Conservation (phyloP, 495 filamentous ascomycete genomes). For the Annulohypoxylon maeteangense region DNA sequence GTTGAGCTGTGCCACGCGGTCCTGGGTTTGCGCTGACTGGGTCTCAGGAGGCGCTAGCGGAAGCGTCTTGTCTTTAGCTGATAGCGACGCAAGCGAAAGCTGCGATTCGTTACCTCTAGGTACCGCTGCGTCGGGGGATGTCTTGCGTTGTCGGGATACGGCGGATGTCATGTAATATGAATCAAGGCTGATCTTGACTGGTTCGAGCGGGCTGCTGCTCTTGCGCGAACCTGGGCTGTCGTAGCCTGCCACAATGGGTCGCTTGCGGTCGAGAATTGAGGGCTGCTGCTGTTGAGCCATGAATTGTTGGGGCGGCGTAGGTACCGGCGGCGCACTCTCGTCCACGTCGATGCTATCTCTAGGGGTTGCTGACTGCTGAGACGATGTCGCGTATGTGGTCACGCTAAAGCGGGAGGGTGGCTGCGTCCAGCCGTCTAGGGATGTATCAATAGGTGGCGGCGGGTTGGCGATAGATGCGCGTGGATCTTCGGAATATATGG, state of each 20-base stretch:
- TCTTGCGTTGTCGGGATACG: neutral
- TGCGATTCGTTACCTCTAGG: slow-evolving; percentile 18
- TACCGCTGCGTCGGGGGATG: slow-evolving; percentile 27
- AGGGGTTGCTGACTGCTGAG: slow-evolving; percentile 63
- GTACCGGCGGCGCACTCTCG: slow-evolving; percentile 52
- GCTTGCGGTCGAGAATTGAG: slow-evolving; percentile 53
- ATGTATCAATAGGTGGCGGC: slow-evolving; percentile 27
- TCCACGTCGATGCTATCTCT: slow-evolving; percentile 63
- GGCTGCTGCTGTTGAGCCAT: slow-evolving; percentile 30
- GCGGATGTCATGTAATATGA: slow-evolving; percentile 37
- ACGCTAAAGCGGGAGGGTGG: slow-evolving; percentile 77
- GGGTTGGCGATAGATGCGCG: slow-evolving; percentile 17
- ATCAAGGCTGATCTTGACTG: slow-evolving; percentile 45
- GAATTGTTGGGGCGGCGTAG: slow-evolving; percentile 43
- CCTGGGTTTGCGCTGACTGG: slow-evolving; percentile 55
- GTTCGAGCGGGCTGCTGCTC: slow-evolving; percentile 27
- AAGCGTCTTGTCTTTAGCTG: slow-evolving; percentile 64
- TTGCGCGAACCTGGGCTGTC: slow-evolving; percentile 20
- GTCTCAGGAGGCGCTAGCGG: slow-evolving; percentile 68
- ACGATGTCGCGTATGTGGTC: slow-evolving; percentile 74
- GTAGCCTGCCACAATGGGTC: slow-evolving; percentile 45
- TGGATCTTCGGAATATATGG: slow-evolving; percentile 49
- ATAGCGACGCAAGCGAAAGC: neutral
- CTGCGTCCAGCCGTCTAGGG: slow-evolving; percentile 54
- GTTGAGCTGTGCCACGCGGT: slow-evolving; percentile 74